These are phyloP conservation scores for Noccaea bulbosa DNA, from an alignment of 345 rosid species.

Conservation along the genomic window DNA sequence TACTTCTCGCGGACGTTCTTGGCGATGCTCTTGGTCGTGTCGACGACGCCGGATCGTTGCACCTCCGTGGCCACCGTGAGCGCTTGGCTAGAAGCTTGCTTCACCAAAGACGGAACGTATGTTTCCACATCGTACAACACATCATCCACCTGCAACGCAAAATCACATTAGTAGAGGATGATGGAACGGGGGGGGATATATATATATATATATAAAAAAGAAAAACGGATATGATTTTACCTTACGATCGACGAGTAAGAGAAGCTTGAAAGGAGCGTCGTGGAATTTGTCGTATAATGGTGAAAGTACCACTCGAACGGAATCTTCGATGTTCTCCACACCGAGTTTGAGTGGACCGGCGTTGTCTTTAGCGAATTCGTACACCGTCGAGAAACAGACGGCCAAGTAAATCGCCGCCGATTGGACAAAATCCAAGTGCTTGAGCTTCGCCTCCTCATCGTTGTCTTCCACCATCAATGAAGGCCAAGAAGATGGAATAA, in stretches of 20 bases:
- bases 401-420: constrained; percentile 50
- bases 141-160: constrained; percentile 57
- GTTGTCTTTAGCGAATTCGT: constrained; percentile 73
- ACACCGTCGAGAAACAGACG: constrained; percentile 53
- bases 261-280: constrained; percentile 62
- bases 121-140: constrained; percentile 51
- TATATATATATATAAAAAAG: too few relatives aligned
- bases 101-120: constrained; percentile 64
- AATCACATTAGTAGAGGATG: not conserved
- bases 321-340: constrained; percentile 64
- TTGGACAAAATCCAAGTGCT: constrained; percentile 68
- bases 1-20: constrained; percentile 47
- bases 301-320: constrained; percentile 58
- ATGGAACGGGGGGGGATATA: too few relatives aligned
- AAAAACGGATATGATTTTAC: constrained; percentile 33
- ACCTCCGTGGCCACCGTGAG: constrained; percentile 64
- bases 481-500: constrained; percentile 5
- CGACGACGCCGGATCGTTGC: constrained; percentile 59
- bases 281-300: constrained; percentile 68
- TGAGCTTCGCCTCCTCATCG: constrained; percentile 48
- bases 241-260: constrained; percentile 72
- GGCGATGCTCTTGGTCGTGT: constrained; percentile 50
- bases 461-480: constrained; percentile 35
- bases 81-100: constrained; percentile 61
- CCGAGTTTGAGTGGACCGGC: constrained; percentile 77